Evolutionary conservation across 352 stramenopile genomes (phyloP).

Genomic region (Globisporangium echinulatum): DNA sequence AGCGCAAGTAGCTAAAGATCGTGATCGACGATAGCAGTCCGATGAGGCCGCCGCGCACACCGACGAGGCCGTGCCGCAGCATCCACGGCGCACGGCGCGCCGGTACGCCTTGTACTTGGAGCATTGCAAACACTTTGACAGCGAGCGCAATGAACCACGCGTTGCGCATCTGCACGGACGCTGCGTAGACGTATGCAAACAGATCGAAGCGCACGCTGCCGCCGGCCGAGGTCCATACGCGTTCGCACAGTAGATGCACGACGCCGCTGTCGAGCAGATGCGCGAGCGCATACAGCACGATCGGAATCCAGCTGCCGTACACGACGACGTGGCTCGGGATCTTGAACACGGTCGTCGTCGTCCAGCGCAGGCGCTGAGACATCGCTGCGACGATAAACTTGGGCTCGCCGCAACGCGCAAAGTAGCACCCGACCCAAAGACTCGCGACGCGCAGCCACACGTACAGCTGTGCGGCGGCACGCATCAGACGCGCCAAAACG

Average conservation of each 20-base stretch:
- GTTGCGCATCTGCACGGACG: slow-evolving; percentile 33
- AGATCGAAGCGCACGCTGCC: slow-evolving; percentile 16
- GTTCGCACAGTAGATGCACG: slow-evolving; percentile 16
- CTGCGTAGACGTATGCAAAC: slow-evolving; percentile 9
- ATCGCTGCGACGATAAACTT: slow-evolving; percentile 5
- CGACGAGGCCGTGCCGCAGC: slow-evolving; percentile 1
- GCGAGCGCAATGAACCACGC: slow-evolving; percentile 16
- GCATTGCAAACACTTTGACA: background rate
- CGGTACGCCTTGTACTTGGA: background rate
- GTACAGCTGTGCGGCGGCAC: slow-evolving; percentile 25
- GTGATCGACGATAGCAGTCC: slow-evolving; percentile 6
- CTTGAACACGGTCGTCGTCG: slow-evolving; percentile 11
- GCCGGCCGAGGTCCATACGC: slow-evolving; percentile 16
- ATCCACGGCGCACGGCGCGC: background rate
- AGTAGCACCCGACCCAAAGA: slow-evolving; percentile 18
- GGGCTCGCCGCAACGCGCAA: slow-evolving; percentile 11
- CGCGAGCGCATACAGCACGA: slow-evolving; percentile 22
- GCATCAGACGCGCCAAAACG: slow-evolving; percentile 18
- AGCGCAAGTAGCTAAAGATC: slow-evolving; percentile 10
- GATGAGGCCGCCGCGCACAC: slow-evolving; percentile 10
- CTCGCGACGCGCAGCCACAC: slow-evolving; percentile 36
- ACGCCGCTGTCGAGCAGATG: slow-evolving; percentile 21
- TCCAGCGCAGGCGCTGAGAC: slow-evolving; percentile 1
- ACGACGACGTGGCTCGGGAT: slow-evolving; percentile 29
- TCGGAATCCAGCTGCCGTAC: slow-evolving; percentile 30